phyloP scores from a whole-genome alignment of 2,329 filamentous ascomycete genomes.

The Drechslerella dactyloides region DNA sequence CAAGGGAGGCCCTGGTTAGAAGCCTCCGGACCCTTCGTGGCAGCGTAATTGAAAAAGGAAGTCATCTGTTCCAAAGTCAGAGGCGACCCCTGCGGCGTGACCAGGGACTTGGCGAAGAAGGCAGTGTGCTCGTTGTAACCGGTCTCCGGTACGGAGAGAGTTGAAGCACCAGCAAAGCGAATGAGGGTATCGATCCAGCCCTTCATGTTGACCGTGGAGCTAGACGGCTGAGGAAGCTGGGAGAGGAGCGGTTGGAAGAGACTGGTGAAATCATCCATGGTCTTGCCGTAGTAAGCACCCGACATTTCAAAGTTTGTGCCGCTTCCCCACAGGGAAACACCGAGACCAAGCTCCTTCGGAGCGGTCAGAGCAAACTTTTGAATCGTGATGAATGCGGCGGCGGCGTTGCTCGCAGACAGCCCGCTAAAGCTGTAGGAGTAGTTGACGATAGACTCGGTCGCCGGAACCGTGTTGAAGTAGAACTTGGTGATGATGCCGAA shows the following conservation, averaged over 20 bases:
- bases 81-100: conserved; percentile 27
- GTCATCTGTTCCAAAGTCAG: conserved; percentile 14
- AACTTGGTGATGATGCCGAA: conserved; percentile 60
- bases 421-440: conserved; percentile 57
- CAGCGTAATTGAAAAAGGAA: conserved; percentile 44
- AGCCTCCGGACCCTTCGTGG: conserved; percentile 7
- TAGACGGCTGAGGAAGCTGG: conserved; percentile 6
- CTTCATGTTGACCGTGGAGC: conserved; percentile 14
- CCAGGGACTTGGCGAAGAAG: conserved; percentile 46
- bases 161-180: conserved; percentile 33
- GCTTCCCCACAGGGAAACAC: conserved; percentile 51
- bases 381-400: conserved; percentile 56
- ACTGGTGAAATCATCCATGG: conserved; percentile 13
- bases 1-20: conserved; percentile 32
- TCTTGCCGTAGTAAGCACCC: conserved; percentile 47
- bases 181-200: conserved; percentile 47
- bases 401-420: conserved; percentile 58
- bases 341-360: conserved; percentile 53
- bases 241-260: conserved; percentile 38
- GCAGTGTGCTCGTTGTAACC: conserved; percentile 45
- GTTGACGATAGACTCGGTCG: conserved; percentile 56
- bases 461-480: conserved; percentile 59
- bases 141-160: conserved; percentile 25
- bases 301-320: conserved; percentile 35
- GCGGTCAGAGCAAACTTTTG: conserved; percentile 52